A percentile compares a stretch with the other conserved stretches of the same genome.
phyloP scores from a whole-genome alignment of 1,139 yeast genomes.

The Debaryomyces nepalensis region DNA sequence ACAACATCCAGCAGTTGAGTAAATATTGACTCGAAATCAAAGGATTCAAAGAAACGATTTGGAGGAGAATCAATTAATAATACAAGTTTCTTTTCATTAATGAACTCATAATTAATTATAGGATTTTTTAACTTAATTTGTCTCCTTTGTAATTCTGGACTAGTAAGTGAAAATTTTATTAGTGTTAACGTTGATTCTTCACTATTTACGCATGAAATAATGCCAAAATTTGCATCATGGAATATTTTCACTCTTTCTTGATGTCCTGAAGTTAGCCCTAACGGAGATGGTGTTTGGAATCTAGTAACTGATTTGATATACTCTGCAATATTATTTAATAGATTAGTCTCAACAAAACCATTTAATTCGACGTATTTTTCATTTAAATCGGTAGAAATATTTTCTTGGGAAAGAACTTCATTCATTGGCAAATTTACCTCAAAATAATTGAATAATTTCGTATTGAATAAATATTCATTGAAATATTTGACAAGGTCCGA shows the following conservation, averaged over 20 bases:
- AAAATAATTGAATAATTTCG: constrained; percentile 31
- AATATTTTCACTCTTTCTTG: constrained; percentile 8
- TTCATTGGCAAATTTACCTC: constrained; percentile 23
- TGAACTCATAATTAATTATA: constrained; percentile 21
- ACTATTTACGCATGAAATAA: constrained; percentile 13
- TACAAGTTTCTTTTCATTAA: constrained; percentile 18
- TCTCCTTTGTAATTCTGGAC: constrained; percentile 6
- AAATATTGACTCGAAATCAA: constrained; percentile 17
- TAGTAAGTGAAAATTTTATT: constrained; percentile 11
- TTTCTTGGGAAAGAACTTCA: constrained; percentile 20
- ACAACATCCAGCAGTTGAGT: constrained; percentile 6
- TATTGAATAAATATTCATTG: constrained; percentile 30
- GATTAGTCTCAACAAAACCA: constrained; percentile 15
- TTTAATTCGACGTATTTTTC: constrained; percentile 16
- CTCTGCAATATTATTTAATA: constrained; percentile 19
- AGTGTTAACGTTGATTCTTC: constrained; percentile 6
- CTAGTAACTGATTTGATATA: constrained; percentile 20
- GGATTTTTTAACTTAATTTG: constrained; percentile 6
- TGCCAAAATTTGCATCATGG: constrained; percentile 10
- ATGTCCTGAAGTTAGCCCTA: constrained; percentile 9
- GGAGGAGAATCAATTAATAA: constrained; percentile 15
- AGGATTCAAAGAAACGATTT: constrained; percentile 15
- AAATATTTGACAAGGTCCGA: constrained; percentile 38
- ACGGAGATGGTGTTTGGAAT: constrained; percentile 13
- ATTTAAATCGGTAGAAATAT: constrained; percentile 14